These are phyloP conservation scores for Cicer chorassanicum DNA, from an alignment of 306 rosid species.

Conservation along the genomic window DNA sequence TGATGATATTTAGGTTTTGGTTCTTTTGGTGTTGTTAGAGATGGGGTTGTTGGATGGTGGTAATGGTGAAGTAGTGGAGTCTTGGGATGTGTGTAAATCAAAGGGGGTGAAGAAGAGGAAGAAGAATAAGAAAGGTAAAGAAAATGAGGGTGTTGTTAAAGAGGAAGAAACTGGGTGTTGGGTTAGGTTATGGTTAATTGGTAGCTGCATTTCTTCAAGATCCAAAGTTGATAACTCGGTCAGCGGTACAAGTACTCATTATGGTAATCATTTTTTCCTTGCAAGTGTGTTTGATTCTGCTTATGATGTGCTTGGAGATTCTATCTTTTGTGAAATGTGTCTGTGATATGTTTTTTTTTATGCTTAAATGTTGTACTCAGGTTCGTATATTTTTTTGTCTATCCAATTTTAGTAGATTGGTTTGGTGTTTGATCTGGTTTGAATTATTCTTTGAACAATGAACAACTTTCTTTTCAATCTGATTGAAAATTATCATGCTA, in stretches of 20 bases:
- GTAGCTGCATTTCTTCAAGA: conserved; percentile 98
- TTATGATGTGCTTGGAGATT: conserved; percentile 28
- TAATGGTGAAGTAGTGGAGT: conserved; percentile 72
- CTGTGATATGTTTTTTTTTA: conserved; percentile 19
- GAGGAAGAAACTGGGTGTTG: conserved; percentile 80
- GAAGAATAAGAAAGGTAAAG: conserved; percentile 66
- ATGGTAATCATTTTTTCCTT: conserved; percentile 60
- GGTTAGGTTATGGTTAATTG: conserved; percentile 73
- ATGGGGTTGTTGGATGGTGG: conserved; percentile 78
- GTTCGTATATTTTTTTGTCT: conserved; percentile 1
- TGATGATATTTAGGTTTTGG: conserved; percentile 55
- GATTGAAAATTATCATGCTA: conserved; percentile 19
- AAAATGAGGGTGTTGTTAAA: conserved; percentile 55
- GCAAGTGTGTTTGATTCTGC: conserved; percentile 15
- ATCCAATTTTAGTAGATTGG: conserved; percentile 27
- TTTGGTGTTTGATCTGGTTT: conserved; percentile 6
- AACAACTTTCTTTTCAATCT: neutral
- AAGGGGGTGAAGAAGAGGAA: conserved; percentile 64
- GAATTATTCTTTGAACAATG: conserved; percentile 7
- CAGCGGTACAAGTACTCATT: conserved; percentile 77
- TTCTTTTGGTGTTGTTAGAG: conserved; percentile 52
- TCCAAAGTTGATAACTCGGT: conserved; percentile 94
- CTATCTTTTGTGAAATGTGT: conserved; percentile 18
- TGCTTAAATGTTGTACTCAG: neutral
- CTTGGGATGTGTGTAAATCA: conserved; percentile 72